Percentiles rank a stretch among this genome's conserved stretches.
Conservation (phyloP, 2,329 filamentous ascomycete genomes). For the Penicillium hordei region DNA sequence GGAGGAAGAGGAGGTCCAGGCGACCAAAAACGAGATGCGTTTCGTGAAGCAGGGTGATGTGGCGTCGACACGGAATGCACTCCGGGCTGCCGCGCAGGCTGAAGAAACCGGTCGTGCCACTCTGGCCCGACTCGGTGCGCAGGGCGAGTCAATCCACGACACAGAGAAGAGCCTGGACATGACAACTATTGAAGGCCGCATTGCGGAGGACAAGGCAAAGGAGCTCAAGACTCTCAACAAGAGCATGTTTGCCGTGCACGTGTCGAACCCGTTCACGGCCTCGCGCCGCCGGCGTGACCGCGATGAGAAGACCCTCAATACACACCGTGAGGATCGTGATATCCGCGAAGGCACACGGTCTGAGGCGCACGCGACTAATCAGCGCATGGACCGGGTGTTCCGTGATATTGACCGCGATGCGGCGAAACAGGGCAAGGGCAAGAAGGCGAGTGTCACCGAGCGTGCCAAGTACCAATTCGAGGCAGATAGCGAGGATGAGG, state of each 20-base stretch:
- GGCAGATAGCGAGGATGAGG: slow-evolving; percentile 68
- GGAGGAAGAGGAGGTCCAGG: slow-evolving; percentile 69
- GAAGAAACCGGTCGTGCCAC: slow-evolving; percentile 71
- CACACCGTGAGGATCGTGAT: slow-evolving; percentile 58
- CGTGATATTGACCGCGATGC: slow-evolving; percentile 62
- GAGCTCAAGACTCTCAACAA: slow-evolving; percentile 83
- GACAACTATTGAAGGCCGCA: slow-evolving; percentile 70
- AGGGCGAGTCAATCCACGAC: slow-evolving; percentile 78
- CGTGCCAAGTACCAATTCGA: slow-evolving; percentile 75
- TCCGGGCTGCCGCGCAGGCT: slow-evolving; percentile 66
- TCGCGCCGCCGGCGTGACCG: slow-evolving; percentile 62
- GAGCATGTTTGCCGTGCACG: slow-evolving; percentile 86
- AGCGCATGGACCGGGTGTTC: slow-evolving; percentile 64
- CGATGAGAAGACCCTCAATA: slow-evolving; percentile 68
- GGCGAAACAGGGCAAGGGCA: slow-evolving; percentile 50
- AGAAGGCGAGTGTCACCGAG: slow-evolving; percentile 57
- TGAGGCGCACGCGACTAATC: slow-evolving; percentile 53
- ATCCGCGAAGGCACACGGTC: slow-evolving; percentile 56
- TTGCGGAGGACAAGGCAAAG: slow-evolving; percentile 75
- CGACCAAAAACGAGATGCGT: slow-evolving; percentile 71
- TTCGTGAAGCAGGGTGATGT: slow-evolving; percentile 77
- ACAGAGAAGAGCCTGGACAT: slow-evolving; percentile 81
- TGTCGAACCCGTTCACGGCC: slow-evolving; percentile 74
- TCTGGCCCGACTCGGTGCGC: slow-evolving; percentile 69
- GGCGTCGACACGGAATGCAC: slow-evolving; percentile 67